A percentile compares a stretch with the other conserved stretches of the same genome.
Conservation (phyloP, 805 yeast species). For the Nakazawaea wyomingensis region DNA sequence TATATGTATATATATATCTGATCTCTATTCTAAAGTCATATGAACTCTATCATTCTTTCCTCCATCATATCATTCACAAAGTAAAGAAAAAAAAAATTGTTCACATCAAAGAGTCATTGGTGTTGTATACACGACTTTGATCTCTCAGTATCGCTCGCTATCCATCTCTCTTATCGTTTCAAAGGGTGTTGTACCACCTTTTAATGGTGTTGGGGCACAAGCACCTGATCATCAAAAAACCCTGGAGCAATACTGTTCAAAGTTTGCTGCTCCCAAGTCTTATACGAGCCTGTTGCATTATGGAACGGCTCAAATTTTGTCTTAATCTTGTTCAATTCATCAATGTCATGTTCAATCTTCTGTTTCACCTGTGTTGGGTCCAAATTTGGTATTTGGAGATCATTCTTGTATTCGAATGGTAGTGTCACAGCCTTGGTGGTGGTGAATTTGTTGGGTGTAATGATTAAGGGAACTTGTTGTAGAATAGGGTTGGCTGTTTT, state of each 20-base stretch:
- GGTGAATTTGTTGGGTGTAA: constrained; percentile 11
- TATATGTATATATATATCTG: too few relatives aligned
- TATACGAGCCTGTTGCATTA: background rate
- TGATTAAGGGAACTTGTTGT: constrained; percentile 11
- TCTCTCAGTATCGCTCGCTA: too few relatives aligned
- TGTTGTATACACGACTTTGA: background rate
- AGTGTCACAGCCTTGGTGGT: constrained; percentile 7
- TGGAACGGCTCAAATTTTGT: background rate
- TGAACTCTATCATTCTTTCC: too few relatives aligned
- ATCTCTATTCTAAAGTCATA: too few relatives aligned
- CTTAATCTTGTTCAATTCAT: background rate
- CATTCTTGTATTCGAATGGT: constrained; percentile 9
- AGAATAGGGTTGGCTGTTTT: constrained; percentile 5
- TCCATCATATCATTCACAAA: too few relatives aligned
- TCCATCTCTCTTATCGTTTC: too few relatives aligned
- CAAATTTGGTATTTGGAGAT: background rate
- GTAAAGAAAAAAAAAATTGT: background rate
- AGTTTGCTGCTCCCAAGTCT: constrained; percentile 4
- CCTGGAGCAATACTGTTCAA: constrained; percentile 10
- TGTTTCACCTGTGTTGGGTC: background rate
- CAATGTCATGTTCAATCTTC: background rate
- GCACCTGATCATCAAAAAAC: constrained; percentile 1
- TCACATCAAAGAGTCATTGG: background rate
- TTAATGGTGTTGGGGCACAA: background rate
- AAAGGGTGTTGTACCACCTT: too few relatives aligned